These are phyloP conservation scores for Cladosporium halotolerans DNA, from an alignment of 2,329 filamentous ascomycete species.

Conservation along the genomic window DNA sequence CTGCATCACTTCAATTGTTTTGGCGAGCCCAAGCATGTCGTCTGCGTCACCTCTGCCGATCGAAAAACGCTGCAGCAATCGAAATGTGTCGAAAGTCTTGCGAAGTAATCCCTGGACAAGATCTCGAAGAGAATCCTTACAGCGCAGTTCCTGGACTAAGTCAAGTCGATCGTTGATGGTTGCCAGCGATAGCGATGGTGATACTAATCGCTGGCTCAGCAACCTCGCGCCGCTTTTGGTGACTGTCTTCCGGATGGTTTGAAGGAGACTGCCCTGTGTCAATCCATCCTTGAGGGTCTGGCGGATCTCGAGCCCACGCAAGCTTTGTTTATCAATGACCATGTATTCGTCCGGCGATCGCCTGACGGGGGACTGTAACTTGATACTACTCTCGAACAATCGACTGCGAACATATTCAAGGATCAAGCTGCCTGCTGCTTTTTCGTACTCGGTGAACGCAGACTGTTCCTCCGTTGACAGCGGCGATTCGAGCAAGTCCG, in stretches of 20 bases:
- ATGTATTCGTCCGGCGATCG: conserved; percentile 71
- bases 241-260: conserved; percentile 81
- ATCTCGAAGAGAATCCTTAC: conserved; percentile 62
- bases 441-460: conserved; percentile 62
- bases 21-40: conserved; percentile 76
- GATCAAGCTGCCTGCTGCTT: conserved; percentile 71
- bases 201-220: conserved; percentile 74
- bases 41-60: conserved; percentile 87
- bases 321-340: conserved; percentile 85
- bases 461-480: conserved; percentile 49
- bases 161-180: conserved; percentile 75
- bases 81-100: conserved; percentile 76
- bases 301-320: conserved; percentile 83
- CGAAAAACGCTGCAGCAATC: conserved; percentile 89
- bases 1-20: conserved; percentile 69
- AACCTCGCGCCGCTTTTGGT: conserved; percentile 87
- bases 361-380: conserved; percentile 74
- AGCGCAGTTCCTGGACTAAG: conserved; percentile 69
- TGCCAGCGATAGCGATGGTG: conserved; percentile 79
- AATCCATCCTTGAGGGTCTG: conserved; percentile 74
- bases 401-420: conserved; percentile 77
- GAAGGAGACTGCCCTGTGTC: conserved; percentile 77
- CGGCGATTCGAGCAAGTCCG: conserved; percentile 67
- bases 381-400: conserved; percentile 70
- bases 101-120: conserved; percentile 62